These are phyloP conservation scores for Hordeum pubiflorum DNA, from an alignment of 202 grass and related monocot genomes.

Conservation along the genomic window DNA sequence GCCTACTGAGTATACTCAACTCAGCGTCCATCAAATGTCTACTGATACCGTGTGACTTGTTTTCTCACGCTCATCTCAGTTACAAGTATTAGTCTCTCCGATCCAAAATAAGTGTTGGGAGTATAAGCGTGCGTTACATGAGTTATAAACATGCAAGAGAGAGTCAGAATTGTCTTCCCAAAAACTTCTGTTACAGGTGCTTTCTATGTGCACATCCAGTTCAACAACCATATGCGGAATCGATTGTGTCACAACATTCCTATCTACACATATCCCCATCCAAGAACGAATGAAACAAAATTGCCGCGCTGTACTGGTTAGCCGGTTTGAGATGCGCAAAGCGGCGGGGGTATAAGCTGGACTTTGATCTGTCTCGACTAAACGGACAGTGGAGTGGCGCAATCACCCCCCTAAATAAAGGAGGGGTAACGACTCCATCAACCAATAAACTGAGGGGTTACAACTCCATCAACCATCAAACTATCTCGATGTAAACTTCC, in stretches of 20 bases:
- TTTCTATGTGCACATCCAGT: slow-evolving; percentile 20
- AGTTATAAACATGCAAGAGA: background rate
- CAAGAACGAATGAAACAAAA: slow-evolving; percentile 28
- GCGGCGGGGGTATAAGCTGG: background rate
- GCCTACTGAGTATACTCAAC: too few relatives aligned
- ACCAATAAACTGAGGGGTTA: slow-evolving; percentile 25
- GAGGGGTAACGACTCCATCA: background rate
- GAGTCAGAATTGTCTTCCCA: background rate
- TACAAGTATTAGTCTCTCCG: too few relatives aligned
- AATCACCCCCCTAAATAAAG: slow-evolving; percentile 14
- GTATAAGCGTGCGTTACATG: too few relatives aligned
- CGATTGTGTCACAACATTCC: background rate
- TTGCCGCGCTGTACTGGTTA: slow-evolving; percentile 8
- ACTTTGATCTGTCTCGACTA: background rate
- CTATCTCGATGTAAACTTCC: slow-evolving; percentile 52
- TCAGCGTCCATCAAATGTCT: too few relatives aligned
- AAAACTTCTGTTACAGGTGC: slow-evolving; percentile 11
- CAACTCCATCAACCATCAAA: slow-evolving; percentile 22
- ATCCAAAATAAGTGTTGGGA: too few relatives aligned
- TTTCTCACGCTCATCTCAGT: too few relatives aligned
- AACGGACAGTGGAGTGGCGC: background rate
- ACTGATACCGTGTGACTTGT: too few relatives aligned
- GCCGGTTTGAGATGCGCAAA: background rate
- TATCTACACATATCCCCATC: background rate
- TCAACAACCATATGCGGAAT: background rate